Base-by-base conservation (phyloP, 495 filamentous ascomycete species). In the Neurospora sp. region DNA sequence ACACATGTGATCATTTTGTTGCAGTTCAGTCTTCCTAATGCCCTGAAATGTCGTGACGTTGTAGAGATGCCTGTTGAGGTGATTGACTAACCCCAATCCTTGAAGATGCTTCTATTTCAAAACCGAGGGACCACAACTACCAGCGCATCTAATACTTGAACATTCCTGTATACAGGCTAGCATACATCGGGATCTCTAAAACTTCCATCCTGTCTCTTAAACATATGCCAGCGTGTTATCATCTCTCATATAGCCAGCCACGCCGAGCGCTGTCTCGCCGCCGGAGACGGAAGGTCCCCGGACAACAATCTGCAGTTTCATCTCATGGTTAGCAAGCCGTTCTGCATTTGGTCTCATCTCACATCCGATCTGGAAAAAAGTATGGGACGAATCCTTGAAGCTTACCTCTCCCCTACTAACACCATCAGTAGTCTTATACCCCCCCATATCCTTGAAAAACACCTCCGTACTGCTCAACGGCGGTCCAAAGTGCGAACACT, bases 401-500 rank as follows among this genome's bases (percentile, higher is more conserved):
- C 85, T 79, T 82, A 91, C 90, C 86, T 91, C 86, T 73, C 93
- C 93, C 59, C 84, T 83, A 42, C 84, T 82, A 16, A 83, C 83
- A 10, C 89, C 85, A 71, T 91, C 88, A 1, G 84, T 86, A 40
- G 86, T 89, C 78, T 89, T 91, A 59, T 88, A 81, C 8, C 85
- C 78, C 1, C 79, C 79, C 41, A 83, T 90, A 76, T 92, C 90
- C 44, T 82, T 84, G 59, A 97, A 79, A 73, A 90, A 85, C 37
- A 97, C 81, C 81, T 98, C 95, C 3, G 93, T 87, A 73, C 88
- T 90, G 75, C 92, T 93, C 41, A 96, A 75, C 5, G 94, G 94
- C 39, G 90, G 83, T 3, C 96, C 96, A 78, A 98, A 97, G 81
- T 97, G 94, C 42, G 86, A 88, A 42, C 84, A 83, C 61, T 76